Conservation (phyloP, 805 yeast genomes). For the Barnettozyma vustinii region DNA sequence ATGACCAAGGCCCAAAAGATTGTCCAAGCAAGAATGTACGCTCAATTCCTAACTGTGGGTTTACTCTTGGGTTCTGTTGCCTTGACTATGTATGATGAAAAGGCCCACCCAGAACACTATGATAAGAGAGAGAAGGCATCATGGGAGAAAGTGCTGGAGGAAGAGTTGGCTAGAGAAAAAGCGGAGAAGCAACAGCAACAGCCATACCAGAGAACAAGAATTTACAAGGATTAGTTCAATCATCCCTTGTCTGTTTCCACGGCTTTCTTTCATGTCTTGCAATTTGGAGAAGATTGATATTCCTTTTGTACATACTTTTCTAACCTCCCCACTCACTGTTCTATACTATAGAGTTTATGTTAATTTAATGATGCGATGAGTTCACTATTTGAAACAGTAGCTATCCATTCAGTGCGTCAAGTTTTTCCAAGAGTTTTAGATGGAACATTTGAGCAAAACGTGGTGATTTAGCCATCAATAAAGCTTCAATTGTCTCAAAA, state of each 20-base stretch:
- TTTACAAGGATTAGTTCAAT: conserved; percentile 23
- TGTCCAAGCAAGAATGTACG: conserved; percentile 88
- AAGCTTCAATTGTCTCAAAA: background rate
- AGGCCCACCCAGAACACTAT: conserved; percentile 39
- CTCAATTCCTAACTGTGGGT: conserved; percentile 74
- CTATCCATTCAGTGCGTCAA: background rate
- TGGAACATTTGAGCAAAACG: conserved; percentile 11
- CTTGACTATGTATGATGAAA: conserved; percentile 58
- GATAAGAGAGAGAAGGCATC: conserved; percentile 31
- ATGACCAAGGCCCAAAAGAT: conserved; percentile 75
- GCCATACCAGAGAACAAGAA: conserved; percentile 32
- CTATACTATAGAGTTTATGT: background rate
- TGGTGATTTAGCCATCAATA: conserved; percentile 10
- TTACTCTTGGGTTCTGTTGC: conserved; percentile 66
- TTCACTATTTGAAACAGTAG: background rate
- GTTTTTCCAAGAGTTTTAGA: conserved; percentile 2
- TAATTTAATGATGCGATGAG: background rate
- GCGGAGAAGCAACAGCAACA: conserved; percentile 17
- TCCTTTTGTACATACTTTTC: background rate
- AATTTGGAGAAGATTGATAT: background rate
- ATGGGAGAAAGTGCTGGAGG: conserved; percentile 44
- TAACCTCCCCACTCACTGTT: background rate
- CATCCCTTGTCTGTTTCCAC: background rate
- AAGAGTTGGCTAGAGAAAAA: conserved; percentile 33
- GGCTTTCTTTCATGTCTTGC: background rate